These are phyloP conservation scores for Cryptococcus sp. DNA, from an alignment of 1,284 basidiomycete genomes.

Conservation along the genomic window DNA sequence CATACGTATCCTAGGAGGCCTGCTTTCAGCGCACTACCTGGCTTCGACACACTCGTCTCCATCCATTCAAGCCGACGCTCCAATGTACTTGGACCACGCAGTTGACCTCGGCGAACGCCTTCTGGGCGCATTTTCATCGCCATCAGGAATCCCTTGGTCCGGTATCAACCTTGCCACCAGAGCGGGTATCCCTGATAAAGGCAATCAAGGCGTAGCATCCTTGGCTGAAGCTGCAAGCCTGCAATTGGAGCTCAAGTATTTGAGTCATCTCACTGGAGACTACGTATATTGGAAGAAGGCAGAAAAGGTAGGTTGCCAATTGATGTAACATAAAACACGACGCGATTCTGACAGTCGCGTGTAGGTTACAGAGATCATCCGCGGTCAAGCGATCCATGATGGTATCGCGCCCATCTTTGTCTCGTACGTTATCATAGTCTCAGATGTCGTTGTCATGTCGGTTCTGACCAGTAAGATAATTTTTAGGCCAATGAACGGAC, in stretches of 20 bases:
- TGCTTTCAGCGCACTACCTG: conserved; percentile 80
- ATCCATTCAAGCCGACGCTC: conserved; percentile 56
- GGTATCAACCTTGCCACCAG: conserved; percentile 72
- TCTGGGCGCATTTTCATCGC: conserved; percentile 79
- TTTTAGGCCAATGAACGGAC: conserved; percentile 64
- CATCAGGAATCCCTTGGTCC: conserved; percentile 76
- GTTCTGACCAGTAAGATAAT: conserved; percentile 2
- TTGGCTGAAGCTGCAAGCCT: conserved; percentile 82
- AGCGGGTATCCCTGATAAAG: conserved; percentile 65
- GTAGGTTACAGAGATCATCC: conserved; percentile 73
- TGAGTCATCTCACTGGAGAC: conserved; percentile 77
- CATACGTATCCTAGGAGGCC: conserved; percentile 76
- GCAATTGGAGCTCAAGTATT: conserved; percentile 87
- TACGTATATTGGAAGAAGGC: conserved; percentile 77
- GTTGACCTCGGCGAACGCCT: conserved; percentile 80
- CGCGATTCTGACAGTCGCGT: background rate
- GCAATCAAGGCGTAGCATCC: conserved; percentile 69
- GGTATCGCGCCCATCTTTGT: conserved; percentile 84
- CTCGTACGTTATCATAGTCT: conserved; percentile 58
- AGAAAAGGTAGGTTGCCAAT: conserved; percentile 63
- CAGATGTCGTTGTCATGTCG: background rate
- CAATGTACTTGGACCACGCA: conserved; percentile 72
- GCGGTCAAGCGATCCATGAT: conserved; percentile 63
- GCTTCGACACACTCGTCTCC: conserved; percentile 53
- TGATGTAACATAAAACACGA: background rate